A percentile compares a stretch with the other conserved stretches of the same genome.
Conservation (phyloP, 257 asterid species). For the Echium plantagineum region DNA sequence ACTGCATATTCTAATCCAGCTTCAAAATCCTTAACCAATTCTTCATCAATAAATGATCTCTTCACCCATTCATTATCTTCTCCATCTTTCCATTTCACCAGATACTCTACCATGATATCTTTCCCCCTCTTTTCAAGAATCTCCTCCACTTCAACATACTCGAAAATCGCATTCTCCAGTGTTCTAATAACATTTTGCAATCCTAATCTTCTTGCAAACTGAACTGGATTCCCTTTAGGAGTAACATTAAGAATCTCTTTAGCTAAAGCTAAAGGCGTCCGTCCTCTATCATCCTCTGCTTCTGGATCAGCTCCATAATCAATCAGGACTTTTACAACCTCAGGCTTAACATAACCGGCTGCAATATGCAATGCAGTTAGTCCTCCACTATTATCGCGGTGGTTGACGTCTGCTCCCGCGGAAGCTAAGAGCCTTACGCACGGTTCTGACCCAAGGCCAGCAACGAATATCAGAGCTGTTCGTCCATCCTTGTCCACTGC, state of each 20-base stretch:
- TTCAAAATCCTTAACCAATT: conserved; percentile 67
- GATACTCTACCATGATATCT: conserved; percentile 55
- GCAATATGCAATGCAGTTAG: conserved; percentile 83
- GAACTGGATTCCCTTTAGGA: conserved; percentile 54
- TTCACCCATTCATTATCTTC: conserved; percentile 85
- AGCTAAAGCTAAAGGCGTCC: conserved; percentile 71
- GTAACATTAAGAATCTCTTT: conserved; percentile 51
- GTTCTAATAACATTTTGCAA: conserved; percentile 49
- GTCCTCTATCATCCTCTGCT: conserved; percentile 41
- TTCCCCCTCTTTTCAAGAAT: conserved; percentile 81
- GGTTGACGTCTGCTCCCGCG: conserved; percentile 59
- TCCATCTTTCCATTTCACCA: conserved; percentile 85
- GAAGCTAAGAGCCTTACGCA: conserved; percentile 58
- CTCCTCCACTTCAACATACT: conserved; percentile 78
- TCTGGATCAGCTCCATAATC: conserved; percentile 64
- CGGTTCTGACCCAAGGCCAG: conserved; percentile 83
- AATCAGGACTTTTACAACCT: conserved; percentile 43
- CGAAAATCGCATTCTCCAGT: conserved; percentile 60
- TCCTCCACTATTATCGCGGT: conserved; percentile 52
- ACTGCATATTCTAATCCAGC: conserved; percentile 85
- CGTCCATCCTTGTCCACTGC: conserved; percentile 80
- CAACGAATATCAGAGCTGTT: conserved; percentile 71
- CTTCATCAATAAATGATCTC: conserved; percentile 44
- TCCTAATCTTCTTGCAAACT: conserved; percentile 73
- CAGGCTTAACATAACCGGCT: conserved; percentile 74